Conservation (phyloP, 345 rosid genomes). For the Murraya paniculata region DNA sequence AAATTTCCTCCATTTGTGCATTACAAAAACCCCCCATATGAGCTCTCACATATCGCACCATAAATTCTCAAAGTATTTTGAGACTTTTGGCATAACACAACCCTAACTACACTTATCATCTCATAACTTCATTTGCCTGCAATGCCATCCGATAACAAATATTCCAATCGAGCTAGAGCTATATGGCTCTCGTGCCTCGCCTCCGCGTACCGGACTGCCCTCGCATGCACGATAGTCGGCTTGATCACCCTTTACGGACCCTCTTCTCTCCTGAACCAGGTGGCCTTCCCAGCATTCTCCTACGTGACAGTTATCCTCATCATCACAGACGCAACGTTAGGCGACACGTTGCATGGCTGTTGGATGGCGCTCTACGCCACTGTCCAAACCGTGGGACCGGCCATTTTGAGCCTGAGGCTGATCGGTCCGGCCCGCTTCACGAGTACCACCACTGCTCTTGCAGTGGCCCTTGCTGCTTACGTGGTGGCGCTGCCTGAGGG, state of each 20-base stretch:
- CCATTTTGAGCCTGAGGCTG: slow-evolving; percentile 57
- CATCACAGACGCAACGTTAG: slow-evolving; percentile 69
- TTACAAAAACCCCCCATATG: not conserved
- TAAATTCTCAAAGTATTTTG: not conserved
- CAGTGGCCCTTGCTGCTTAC: slow-evolving; percentile 54
- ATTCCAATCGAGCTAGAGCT: slow-evolving; percentile 38
- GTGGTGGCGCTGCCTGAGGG: slow-evolving; percentile 59
- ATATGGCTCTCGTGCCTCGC: slow-evolving; percentile 62
- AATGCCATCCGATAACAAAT: slow-evolving; percentile 18
- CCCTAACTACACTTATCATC: not conserved
- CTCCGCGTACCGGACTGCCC: slow-evolving; percentile 66
- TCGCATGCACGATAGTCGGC: slow-evolving; percentile 80
- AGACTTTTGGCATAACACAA: not conserved
- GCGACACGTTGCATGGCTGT: slow-evolving; percentile 64
- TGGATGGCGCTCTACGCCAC: slow-evolving; percentile 82
- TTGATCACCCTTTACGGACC: slow-evolving; percentile 68
- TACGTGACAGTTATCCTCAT: slow-evolving; percentile 66
- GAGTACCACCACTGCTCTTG: slow-evolving; percentile 44
- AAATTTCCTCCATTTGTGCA: not conserved
- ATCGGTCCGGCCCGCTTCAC: slow-evolving; percentile 68
- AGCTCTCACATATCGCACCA: not conserved
- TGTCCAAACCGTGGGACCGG: slow-evolving; percentile 62
- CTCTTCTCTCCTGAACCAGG: slow-evolving; percentile 31
- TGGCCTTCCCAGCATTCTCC: slow-evolving; percentile 76
- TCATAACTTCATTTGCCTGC: no score